Base-by-base conservation (phyloP, 176 grass and related monocot species). In the Oryza meridionalis region DNA sequence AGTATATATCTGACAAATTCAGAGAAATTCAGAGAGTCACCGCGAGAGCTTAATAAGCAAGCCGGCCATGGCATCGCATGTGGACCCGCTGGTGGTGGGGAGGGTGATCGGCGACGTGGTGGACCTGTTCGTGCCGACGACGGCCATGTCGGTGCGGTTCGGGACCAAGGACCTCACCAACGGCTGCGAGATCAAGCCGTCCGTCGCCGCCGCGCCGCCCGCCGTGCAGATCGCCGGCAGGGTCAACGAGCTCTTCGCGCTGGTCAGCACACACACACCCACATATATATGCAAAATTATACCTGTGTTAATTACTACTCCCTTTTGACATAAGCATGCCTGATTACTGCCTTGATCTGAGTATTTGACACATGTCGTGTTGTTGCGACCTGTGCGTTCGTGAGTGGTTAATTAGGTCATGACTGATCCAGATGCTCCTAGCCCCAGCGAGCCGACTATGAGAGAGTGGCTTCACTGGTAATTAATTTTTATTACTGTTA, bases 401-500 rank as follows among this genome's bases (percentile, higher is more conserved):
- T n/a, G 11, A 77, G 55, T 33, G 46, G 5, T 24, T 43, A 33
- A 33, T 33, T 37, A 97, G 91, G 76, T 94, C 3, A 91, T 97
- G 91, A 92, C 78, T 64, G 91, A 97, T 84, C 94, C 91, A 11
- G 94, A 97, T 84, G 87, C 91, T 44, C 94, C 94, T 6, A 94
- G 91, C 82, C 94, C 94, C 40, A 97, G 94, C 53, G 89, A 97
- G 25, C 94, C 94, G 13, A 63, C 40, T 47, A 86, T 90, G 94
- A 97, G 76, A 75, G 94, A 97, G 72, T 88, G 84, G 81, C 71
- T 97, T 45, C 94, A 97, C 87, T 94, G 91, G 94, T 96, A 89
- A 49, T 46, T 73, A n/a, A 40, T 40, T 40, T 8, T 7, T 40
- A 40, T 9, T 40, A 40, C 38, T 40, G 8, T 7, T 40, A 40